Evolutionary conservation across 306 rosid species (phyloP).

Genomic region (Medicago ruthenica): DNA sequence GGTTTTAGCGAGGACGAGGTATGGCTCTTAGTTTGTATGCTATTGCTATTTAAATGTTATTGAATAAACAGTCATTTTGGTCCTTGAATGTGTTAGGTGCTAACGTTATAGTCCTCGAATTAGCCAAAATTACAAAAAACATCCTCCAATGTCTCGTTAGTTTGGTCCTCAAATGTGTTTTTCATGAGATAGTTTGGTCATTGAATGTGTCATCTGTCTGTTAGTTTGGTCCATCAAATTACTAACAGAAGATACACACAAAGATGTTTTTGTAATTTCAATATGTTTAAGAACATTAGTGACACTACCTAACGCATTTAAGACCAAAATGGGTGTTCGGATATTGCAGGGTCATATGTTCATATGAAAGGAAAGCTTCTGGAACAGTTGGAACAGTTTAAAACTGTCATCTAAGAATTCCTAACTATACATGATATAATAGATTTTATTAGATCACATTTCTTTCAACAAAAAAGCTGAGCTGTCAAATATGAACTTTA

Average conservation of each 20-base stretch:
- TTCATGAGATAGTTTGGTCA: background rate
- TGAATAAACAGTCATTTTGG: background rate
- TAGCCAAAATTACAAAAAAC: background rate
- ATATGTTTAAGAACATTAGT: background rate
- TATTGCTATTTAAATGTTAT: slow-evolving; percentile 33
- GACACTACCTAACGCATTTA: background rate
- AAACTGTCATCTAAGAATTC: background rate
- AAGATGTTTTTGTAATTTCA: background rate
- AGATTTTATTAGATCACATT: background rate
- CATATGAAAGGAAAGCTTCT: slow-evolving; percentile 19
- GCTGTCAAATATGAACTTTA: no score
- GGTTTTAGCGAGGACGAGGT: slow-evolving; percentile 98
- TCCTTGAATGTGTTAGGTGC: background rate
- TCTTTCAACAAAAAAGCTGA: no score
- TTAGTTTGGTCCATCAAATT: background rate
- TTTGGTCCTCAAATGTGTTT: background rate
- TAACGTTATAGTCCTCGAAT: background rate
- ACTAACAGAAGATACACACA: background rate
- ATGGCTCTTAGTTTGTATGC: slow-evolving; percentile 39
- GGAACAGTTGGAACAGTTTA: slow-evolving; percentile 15
- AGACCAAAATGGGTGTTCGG: background rate
- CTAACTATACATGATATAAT: slow-evolving; percentile 35
- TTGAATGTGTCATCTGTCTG: background rate
- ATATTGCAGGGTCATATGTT: slow-evolving; percentile 11
- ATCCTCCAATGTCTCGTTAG: background rate